These are phyloP conservation scores for Oenanthe javanica DNA, from an alignment of 140 eudicot species.

Conservation along the genomic window DNA sequence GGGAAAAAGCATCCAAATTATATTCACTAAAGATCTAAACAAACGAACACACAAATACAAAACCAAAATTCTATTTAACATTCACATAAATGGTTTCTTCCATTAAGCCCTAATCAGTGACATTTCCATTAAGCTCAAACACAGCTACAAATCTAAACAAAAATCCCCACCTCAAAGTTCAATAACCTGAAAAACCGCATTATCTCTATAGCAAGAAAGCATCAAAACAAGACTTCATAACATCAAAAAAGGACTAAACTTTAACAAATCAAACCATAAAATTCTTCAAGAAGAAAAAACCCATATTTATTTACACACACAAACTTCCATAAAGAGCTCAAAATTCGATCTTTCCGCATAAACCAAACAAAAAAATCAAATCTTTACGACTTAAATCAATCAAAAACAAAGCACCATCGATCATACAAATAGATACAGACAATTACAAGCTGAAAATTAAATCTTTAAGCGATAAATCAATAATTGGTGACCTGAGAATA, in stretches of 20 bases:
- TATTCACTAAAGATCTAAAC: neutral
- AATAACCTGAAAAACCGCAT: neutral
- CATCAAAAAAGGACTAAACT: neutral
- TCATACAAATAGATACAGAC: neutral
- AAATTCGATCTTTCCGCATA: neutral
- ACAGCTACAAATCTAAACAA: neutral
- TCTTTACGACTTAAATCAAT: neutral
- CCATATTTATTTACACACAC: neutral
- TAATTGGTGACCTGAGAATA: neutral
- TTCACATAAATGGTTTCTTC: neutral
- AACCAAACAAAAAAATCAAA: neutral
- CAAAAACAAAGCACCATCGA: too few relatives aligned
- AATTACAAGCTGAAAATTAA: too few relatives aligned
- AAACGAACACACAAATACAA: neutral
- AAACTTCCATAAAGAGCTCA: neutral
- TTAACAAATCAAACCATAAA: neutral
- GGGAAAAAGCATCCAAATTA: neutral
- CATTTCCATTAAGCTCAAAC: neutral
- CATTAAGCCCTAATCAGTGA: neutral
- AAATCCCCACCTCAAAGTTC: neutral
- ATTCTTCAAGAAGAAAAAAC: neutral
- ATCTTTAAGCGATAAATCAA: too few relatives aligned
- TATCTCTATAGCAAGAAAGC: neutral
- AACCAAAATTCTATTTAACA: neutral
- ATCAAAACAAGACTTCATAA: neutral